Conservation (phyloP, 2,329 filamentous ascomycete species). For the Fusarium oligoseptatum region DNA sequence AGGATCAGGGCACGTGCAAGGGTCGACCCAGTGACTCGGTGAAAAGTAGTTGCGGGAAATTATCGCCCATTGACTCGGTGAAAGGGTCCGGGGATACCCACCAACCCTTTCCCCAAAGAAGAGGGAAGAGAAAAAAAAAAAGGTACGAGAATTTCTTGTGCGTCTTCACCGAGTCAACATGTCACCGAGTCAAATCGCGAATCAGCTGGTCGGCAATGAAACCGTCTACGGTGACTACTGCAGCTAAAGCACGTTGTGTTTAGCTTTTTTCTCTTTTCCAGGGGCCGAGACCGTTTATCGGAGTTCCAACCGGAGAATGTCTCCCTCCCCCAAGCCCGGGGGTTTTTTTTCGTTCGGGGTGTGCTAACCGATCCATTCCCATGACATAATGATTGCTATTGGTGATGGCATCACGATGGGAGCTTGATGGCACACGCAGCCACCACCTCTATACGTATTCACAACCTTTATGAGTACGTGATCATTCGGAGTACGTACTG, state of each 20-base stretch:
- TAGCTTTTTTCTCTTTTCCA: background rate
- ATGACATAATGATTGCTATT: conserved; percentile 1
- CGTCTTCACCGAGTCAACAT: conserved; percentile 13
- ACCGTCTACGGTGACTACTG: conserved; percentile 13
- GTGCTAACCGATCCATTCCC: conserved; percentile 1
- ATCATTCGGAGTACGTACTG: background rate
- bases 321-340: background rate
- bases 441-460: background rate
- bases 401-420: background rate
- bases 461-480: background rate
- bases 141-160: conserved; percentile 20
- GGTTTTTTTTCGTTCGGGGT: background rate
- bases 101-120: no score
- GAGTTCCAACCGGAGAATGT: background rate
- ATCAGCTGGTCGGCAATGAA: conserved; percentile 31
- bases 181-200: conserved; percentile 36
- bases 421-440: conserved; percentile 6
- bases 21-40: conserved; percentile 34
- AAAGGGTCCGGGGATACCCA: background rate
- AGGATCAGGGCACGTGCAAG: conserved; percentile 4
- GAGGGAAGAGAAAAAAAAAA: background rate
- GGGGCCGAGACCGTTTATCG: background rate
- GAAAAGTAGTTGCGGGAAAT: conserved; percentile 21
- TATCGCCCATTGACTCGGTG: conserved; percentile 30
- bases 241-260: background rate